Percentiles rank a stretch among this genome's conserved stretches.
Evolutionary conservation across 805 yeast species (phyloP).

Genomic region (Schwanniomyces sp.): DNA sequence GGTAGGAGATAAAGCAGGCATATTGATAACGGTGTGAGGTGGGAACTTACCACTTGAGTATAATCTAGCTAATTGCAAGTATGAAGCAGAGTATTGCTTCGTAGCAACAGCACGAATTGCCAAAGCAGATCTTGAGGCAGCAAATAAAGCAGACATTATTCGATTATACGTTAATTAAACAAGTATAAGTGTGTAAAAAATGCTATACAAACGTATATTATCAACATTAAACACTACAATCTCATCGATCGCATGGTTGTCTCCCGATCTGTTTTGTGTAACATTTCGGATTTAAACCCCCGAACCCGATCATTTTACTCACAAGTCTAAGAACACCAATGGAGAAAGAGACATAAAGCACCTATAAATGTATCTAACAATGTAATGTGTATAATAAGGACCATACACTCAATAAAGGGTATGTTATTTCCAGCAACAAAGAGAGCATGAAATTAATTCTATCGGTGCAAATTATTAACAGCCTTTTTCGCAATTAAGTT

Average conservation of each 20-base stretch:
- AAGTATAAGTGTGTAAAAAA: background rate
- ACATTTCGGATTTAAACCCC: constrained; percentile 21
- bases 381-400: background rate
- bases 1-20: constrained; percentile 99
- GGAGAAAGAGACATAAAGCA: no score
- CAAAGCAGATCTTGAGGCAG: constrained; percentile 31
- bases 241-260: constrained; percentile 26
- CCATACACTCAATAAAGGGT: background rate
- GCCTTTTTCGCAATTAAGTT: background rate
- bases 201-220: background rate
- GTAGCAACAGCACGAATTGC: constrained; percentile 18
- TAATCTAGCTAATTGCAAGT: constrained; percentile 36
- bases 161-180: background rate
- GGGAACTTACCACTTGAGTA: constrained; percentile 60
- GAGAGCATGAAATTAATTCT: background rate
- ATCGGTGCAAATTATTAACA: background rate
- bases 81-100: constrained; percentile 15
- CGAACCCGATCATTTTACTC: constrained; percentile 8
- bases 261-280: constrained; percentile 20
- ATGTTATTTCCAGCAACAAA: background rate
- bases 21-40: constrained; percentile 81
- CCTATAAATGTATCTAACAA: no score
- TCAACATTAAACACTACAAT: background rate
- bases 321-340: background rate
- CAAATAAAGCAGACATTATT: constrained; percentile 37